phyloP scores from a whole-genome alignment of 441 rosid species.

The Populus trichocarpa region DNA sequence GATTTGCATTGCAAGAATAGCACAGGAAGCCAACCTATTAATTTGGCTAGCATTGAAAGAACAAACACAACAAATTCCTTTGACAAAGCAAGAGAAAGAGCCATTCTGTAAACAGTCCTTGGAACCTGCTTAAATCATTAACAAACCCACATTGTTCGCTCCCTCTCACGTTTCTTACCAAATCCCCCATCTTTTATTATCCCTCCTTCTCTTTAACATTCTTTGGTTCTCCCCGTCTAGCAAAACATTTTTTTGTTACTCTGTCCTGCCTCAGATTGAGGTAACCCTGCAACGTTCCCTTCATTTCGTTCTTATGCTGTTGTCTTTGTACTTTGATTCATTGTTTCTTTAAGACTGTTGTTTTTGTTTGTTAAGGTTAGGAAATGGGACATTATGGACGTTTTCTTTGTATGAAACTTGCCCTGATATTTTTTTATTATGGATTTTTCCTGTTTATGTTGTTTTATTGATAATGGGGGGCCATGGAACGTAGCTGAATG shows the following conservation, averaged over 20 bases:
- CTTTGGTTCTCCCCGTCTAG: constrained; percentile 5
- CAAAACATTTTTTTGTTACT: neutral
- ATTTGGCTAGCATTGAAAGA: neutral
- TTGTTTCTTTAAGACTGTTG: neutral
- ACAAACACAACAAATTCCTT: neutral
- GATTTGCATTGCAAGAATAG: constrained; percentile 3
- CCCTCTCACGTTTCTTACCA: constrained; percentile 6
- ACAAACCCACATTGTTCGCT: constrained; percentile 14
- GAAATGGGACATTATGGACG: neutral
- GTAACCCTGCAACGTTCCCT: neutral
- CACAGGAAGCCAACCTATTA: constrained; percentile 1
- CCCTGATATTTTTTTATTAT: neutral
- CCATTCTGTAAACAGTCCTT: neutral
- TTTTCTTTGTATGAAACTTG: neutral
- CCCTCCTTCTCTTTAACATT: neutral
- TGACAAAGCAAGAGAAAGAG: neutral
- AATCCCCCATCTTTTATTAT: neutral
- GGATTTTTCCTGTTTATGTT: neutral
- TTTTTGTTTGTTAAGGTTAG: neutral
- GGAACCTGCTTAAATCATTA: neutral
- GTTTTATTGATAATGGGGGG: neutral
- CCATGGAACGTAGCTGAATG: neutral
- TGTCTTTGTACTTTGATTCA: neutral
- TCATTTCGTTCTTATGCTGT: neutral
- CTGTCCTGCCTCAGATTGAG: neutral